Conservation (phyloP, 1,139 yeast genomes). For the Taphrina populina region DNA sequence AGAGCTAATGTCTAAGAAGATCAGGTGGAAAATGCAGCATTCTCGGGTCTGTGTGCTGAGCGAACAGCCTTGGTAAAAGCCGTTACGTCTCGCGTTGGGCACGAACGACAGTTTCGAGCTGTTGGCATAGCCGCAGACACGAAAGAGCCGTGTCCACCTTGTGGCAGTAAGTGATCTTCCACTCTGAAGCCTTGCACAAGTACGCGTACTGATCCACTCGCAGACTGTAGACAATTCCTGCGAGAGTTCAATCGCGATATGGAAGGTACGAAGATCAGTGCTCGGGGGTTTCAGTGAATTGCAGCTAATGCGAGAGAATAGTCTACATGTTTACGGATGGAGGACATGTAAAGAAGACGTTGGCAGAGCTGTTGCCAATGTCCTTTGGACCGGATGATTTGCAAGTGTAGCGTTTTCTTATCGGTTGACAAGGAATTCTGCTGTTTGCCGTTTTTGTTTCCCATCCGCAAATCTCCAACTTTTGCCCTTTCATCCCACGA, state of each 20-base stretch:
- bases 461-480: no score
- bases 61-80: constrained; percentile 34
- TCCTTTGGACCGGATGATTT: constrained; percentile 28
- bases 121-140: constrained; percentile 25
- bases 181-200: not conserved
- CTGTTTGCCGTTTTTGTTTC: no score
- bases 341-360: constrained; percentile 17
- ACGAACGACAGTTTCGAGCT: constrained; percentile 12
- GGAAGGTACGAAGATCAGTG: constrained; percentile 4
- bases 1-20: no score
- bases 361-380: constrained; percentile 28
- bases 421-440: no score
- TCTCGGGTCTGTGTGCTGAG: constrained; percentile 32
- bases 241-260: constrained; percentile 24
- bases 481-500: no score
- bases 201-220: not conserved
- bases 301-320: not conserved
- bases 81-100: constrained; percentile 23
- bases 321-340: constrained; percentile 25
- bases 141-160: constrained; percentile 19
- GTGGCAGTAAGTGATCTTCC: constrained; percentile 18
- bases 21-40: constrained; percentile 33
- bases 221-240: constrained; percentile 29
- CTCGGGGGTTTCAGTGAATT: not conserved
- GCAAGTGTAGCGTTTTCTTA: no score